Evolutionary conservation across 1,139 yeast genomes (phyloP), one percentile per base, ranked within the genome.

Genomic region (Spathaspora sp.): DNA sequence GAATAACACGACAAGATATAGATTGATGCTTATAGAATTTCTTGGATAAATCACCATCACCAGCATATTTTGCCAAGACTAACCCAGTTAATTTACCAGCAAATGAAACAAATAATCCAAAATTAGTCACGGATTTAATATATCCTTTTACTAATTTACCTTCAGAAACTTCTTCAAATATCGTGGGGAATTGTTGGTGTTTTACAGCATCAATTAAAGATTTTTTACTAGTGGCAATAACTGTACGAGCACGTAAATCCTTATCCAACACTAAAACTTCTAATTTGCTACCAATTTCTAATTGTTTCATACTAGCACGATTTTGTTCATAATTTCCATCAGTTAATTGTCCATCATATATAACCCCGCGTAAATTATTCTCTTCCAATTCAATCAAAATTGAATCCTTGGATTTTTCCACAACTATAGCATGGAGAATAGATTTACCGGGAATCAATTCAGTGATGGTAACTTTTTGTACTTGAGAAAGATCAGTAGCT

Each of bases 21-120:
- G 95, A 82, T 67, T 89, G 95, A 53, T 74, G 70, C 55, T 80
- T 81, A 57, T 73, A 70, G 57, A 84, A 89, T 39, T 75, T 69
- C 43, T 78, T 73, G 17, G 76, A 70, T 46, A 88, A 74, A 55
- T 85, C 84, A 37, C 75, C 72, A 41, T 78, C 80, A 16, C 81
- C 75, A 15, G 91, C 85, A 58, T 85, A 84, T 60, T 85, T 84
- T 48, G 93, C 89, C 54, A 88, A 78, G 2, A 89, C 87, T 55
- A 93, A 76, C 42, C 97, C 98, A 27, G 90, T 87, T 54, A 91
- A 78, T 46, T 78, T 81, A 53, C 87, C 87, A 50, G 85, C 90
- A 65, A 93, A 93, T 0, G 86, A 80, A 47, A 93, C 86, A 63
- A 93, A 91, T 25, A 89, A 74, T 54, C 98, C 98, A 61, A 78